Conservation (phyloP, 164 flowering plant genomes). For the Nymphaea thermarum region DNA sequence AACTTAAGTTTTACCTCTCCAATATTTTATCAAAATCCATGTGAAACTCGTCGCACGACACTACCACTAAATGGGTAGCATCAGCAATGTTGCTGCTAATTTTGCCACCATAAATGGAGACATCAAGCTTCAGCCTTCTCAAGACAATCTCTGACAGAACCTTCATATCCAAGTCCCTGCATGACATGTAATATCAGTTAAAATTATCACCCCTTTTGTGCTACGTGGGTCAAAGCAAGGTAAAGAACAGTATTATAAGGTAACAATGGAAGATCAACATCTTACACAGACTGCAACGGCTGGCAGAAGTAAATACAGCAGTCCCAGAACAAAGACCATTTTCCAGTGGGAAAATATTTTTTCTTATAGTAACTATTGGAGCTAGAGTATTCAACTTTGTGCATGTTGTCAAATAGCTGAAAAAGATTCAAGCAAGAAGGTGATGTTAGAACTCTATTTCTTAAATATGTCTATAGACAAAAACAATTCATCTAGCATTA, state of each 20-base stretch:
- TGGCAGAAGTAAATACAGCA: slow-evolving; percentile 51
- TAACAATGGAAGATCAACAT: no score
- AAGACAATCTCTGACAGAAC: slow-evolving; percentile 31
- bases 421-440: background rate
- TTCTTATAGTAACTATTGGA: slow-evolving; percentile 42
- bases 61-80: slow-evolving; percentile 74
- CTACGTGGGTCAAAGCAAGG: no score
- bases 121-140: slow-evolving; percentile 68
- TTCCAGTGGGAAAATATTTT: slow-evolving; percentile 52
- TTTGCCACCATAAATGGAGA: slow-evolving; percentile 65
- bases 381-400: slow-evolving; percentile 28
- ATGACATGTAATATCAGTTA: background rate
- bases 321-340: slow-evolving; percentile 55
- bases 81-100: slow-evolving; percentile 31
- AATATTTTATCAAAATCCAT: slow-evolving; percentile 27
- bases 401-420: slow-evolving; percentile 53
- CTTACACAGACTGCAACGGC: no score
- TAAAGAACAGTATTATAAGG: no score
- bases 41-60: slow-evolving; percentile 24
- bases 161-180: slow-evolving; percentile 36
- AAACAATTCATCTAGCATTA: no score
- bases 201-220: no score
- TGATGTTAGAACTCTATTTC: no score
- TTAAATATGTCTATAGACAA: no score
- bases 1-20: slow-evolving; percentile 29